phyloP scores from a whole-genome alignment of 306 rosid species.

The Vigna mungo region DNA sequence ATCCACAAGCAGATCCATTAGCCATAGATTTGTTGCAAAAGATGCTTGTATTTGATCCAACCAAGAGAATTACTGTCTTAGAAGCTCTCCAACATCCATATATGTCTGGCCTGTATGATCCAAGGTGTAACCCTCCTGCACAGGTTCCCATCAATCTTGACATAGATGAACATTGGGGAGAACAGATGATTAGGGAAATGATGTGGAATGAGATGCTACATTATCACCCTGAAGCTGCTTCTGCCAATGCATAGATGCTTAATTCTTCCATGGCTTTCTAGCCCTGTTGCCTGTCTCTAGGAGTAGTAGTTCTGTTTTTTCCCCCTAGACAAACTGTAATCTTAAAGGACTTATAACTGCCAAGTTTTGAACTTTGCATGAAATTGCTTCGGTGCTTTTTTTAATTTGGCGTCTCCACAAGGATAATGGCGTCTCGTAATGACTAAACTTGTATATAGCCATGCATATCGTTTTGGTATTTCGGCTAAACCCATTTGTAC shows the following conservation, averaged over 20 bases:
- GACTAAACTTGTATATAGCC: slow-evolving; percentile 52
- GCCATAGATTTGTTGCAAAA: slow-evolving; percentile 84
- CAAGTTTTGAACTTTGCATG: slow-evolving; percentile 39
- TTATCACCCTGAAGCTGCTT: slow-evolving; percentile 78
- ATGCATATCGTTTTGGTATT: slow-evolving; percentile 38
- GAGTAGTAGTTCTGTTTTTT: slow-evolving; percentile 23
- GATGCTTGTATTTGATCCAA: slow-evolving; percentile 87
- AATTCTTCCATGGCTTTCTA: slow-evolving; percentile 34
- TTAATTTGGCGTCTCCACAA: slow-evolving; percentile 32
- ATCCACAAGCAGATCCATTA: slow-evolving; percentile 78
- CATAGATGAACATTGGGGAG: slow-evolving; percentile 65
- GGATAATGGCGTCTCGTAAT: slow-evolving; percentile 39
- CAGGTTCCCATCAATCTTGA: slow-evolving; percentile 73
- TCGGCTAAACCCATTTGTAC: slow-evolving; percentile 29
- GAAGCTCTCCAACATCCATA: slow-evolving; percentile 94
- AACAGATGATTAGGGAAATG: slow-evolving; percentile 73
- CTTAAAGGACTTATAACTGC: slow-evolving; percentile 36
- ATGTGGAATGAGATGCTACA: slow-evolving; percentile 84
- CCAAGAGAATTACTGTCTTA: slow-evolving; percentile 70
- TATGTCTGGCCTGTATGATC: slow-evolving; percentile 72
- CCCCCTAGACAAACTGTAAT: not conserved
- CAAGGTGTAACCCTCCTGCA: slow-evolving; percentile 57
- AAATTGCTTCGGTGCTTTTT: slow-evolving; percentile 40
- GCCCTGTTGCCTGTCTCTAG: slow-evolving; percentile 18
- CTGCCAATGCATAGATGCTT: slow-evolving; percentile 39